Evolutionary conservation across 352 stramenopile genomes (phyloP).

Genomic region (Phytophthora fragariae): DNA sequence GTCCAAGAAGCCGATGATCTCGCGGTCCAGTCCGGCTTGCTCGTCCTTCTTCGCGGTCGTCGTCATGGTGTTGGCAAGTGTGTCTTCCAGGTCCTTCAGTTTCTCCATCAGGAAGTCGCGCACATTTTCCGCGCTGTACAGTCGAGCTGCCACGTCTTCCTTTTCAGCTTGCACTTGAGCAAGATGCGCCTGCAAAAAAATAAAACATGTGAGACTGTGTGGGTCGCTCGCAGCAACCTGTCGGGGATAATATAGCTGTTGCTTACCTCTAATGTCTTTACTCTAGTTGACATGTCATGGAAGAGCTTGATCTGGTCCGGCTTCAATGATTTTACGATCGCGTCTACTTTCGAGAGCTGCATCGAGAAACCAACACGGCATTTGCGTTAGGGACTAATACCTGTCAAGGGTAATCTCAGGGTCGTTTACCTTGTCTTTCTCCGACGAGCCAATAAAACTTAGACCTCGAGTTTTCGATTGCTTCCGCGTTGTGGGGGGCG

Average conservation of each 20-base stretch:
- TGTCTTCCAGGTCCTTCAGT: constrained; percentile 80
- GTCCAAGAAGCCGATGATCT: constrained; percentile 88
- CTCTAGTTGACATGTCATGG: constrained; percentile 79
- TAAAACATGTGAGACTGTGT: not conserved
- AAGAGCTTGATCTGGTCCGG: constrained; percentile 89
- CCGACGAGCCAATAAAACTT: constrained; percentile 43
- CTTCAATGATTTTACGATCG: constrained; percentile 84
- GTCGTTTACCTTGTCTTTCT: constrained; percentile 50
- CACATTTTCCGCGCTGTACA: constrained; percentile 82
- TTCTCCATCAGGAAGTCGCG: constrained; percentile 90
- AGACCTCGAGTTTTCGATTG: constrained; percentile 40
- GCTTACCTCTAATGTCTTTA: constrained; percentile 76
- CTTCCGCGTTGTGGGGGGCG: constrained; percentile 28
- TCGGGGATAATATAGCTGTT: not conserved
- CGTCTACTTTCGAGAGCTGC: constrained; percentile 74
- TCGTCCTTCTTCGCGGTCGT: constrained; percentile 67
- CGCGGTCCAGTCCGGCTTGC: constrained; percentile 70
- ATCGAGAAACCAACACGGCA: not conserved
- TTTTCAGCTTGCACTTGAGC: constrained; percentile 78
- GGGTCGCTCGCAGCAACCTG: not conserved
- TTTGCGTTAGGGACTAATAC: not conserved
- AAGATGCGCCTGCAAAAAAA: constrained; percentile 50
- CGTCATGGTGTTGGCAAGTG: constrained; percentile 63
- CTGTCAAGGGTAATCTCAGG: not conserved
- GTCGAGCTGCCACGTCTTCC: constrained; percentile 71